phyloP scores from a whole-genome alignment of 345 rosid species.

The Brassica incana region DNA sequence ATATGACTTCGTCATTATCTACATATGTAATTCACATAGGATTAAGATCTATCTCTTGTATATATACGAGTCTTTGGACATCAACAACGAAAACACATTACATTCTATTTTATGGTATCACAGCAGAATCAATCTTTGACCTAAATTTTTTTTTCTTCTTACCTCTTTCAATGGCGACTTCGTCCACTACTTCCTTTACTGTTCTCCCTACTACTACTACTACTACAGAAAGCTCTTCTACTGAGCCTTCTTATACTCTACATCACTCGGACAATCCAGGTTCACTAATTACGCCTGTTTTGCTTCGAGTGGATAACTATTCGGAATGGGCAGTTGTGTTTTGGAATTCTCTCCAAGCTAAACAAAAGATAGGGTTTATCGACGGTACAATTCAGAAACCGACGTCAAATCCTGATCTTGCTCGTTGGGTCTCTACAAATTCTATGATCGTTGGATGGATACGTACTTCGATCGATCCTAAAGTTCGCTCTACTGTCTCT shows the following conservation, averaged over 20 bases:
- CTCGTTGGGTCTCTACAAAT: too few species aligned
- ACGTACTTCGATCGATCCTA: too few species aligned
- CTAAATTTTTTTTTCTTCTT: background rate
- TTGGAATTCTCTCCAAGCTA: background rate
- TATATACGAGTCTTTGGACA: background rate
- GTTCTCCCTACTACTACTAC: background rate
- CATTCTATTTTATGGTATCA: background rate
- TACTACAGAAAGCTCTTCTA: too few species aligned
- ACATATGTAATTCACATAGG: background rate
- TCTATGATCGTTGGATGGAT: too few species aligned
- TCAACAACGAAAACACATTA: background rate
- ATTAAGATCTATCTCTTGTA: background rate
- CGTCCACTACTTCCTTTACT: background rate
- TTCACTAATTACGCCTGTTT: background rate
- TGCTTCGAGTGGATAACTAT: background rate
- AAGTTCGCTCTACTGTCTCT: too few species aligned
- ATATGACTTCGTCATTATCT: background rate
- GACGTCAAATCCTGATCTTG: too few species aligned
- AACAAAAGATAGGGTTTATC: background rate
- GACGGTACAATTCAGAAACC: background rate
- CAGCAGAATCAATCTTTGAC: background rate
- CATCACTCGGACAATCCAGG: background rate
- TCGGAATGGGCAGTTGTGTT: background rate
- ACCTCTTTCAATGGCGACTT: background rate
- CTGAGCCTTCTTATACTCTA: background rate